Conservation (phyloP, 106 monocot genomes). For the Posidonia australis region DNA sequence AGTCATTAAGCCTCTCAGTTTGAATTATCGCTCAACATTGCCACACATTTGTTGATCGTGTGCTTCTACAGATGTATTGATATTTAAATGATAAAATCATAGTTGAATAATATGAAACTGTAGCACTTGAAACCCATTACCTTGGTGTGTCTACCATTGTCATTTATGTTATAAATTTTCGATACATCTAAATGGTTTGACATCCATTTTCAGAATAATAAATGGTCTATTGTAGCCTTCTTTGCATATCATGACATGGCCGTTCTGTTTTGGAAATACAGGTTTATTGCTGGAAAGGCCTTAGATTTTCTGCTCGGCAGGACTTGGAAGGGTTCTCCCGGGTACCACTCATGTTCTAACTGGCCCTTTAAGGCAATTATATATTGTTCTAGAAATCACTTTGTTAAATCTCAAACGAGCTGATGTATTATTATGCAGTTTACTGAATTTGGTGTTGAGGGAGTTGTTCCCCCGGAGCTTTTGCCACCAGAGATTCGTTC, state of each 20-base stretch:
- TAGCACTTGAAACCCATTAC: too few species aligned
- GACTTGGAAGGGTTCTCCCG: conserved; percentile 92
- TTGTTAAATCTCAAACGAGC: not conserved
- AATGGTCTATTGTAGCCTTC: too few species aligned
- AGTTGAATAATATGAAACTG: too few species aligned
- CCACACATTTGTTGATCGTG: too few species aligned
- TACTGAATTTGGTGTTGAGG: conserved; percentile 81
- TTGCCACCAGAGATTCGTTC: conserved; percentile 69
- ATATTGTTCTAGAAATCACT: not conserved
- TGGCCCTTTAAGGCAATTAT: not conserved
- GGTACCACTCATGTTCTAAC: conserved; percentile 23
- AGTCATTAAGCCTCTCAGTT: too few species aligned
- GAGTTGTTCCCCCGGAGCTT: conserved; percentile 92
- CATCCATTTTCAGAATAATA: too few species aligned
- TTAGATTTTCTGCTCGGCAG: conserved; percentile 80
- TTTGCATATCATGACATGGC: not conserved
- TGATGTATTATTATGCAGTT: conserved; percentile 33
- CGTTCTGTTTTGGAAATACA: conserved; percentile 19
- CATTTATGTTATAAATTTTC: too few species aligned
- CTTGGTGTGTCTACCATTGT: too few species aligned
- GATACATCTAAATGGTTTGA: too few species aligned
- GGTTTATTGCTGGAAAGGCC: conserved; percentile 99
- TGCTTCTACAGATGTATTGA: too few species aligned
- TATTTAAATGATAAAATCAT: too few species aligned
- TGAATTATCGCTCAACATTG: too few species aligned